Base-by-base conservation (phyloP, 805 yeast species). In the Cephaloascus fragrans region DNA sequence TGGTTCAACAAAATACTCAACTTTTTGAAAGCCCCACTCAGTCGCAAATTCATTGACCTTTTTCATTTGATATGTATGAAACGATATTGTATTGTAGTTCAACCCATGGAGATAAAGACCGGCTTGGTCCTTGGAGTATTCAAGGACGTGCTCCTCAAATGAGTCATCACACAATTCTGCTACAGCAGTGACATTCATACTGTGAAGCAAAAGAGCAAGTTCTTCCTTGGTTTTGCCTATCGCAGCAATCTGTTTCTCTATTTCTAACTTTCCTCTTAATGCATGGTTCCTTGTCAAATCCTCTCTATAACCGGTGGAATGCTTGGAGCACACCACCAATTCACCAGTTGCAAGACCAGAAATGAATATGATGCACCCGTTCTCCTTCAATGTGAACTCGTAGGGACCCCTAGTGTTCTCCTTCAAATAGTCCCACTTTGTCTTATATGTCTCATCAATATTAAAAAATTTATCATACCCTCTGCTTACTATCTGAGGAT, bases 401-500 rank as follows among this genome's bases (percentile, higher is more conserved):
- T 82, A 93, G 0, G 97, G 96, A 0, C 96, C 96, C 3, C 32
- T 26, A 0, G 93, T 80, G 15, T 42, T 34, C 17, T 34, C 36
- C 26, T 64, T 48, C 1, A 88, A 52, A 47, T 54, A 50, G 0
- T 57, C 59, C 65, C 77, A 67, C 42, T 64, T 70, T 0, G 95
- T 81, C 4, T 45, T 45, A 0, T 59, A 46, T 2, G 72, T 67
- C 55, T 93, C 98, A 44, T 68, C 74, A 3, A 87, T 64, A 52
- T 84, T 90, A 71, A 87, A 93, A 58, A 93, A 93, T 60, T 93
- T 93, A 58, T 93, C 93, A 55, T 93, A 93, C 0, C 99, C 98
- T 47, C 99, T 65, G 2, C 80, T 78, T 2, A 77, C 77, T 18
- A 93, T 82, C 23, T 44, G 48, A 4, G 61, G 59, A 5, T 46